These are phyloP conservation scores for Phytophthora pisi DNA, from an alignment of 352 stramenopile genomes.

Conservation along the genomic window DNA sequence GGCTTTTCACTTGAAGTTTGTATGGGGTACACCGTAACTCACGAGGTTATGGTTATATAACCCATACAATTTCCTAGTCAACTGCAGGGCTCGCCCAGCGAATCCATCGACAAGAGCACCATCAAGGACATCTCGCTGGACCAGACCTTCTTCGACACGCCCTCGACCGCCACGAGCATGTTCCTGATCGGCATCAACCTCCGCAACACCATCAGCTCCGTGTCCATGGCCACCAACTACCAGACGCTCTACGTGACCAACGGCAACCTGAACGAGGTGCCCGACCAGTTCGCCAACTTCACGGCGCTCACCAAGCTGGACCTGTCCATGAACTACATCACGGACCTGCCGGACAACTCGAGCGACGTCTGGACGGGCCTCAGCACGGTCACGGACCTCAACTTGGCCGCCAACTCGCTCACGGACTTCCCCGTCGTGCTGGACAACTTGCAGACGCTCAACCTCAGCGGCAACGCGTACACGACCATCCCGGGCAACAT, in stretches of 20 bases:
- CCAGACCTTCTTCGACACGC: slow-evolving; percentile 61
- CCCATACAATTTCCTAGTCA: slow-evolving; percentile 23
- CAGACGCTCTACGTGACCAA: slow-evolving; percentile 48
- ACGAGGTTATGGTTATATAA: slow-evolving; percentile 9
- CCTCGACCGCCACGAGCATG: slow-evolving; percentile 38
- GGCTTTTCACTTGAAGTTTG: slow-evolving; percentile 5
- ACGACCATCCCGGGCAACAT: slow-evolving; percentile 50
- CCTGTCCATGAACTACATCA: slow-evolving; percentile 59
- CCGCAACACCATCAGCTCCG: slow-evolving; percentile 37
- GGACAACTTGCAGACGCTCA: slow-evolving; percentile 41
- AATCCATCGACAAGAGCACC: slow-evolving; percentile 36
- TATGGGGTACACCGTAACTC: slow-evolving; percentile 11
- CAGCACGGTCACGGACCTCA: slow-evolving; percentile 40
- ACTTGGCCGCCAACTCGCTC: slow-evolving; percentile 51
- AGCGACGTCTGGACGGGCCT: slow-evolving; percentile 41
- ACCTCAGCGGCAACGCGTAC: slow-evolving; percentile 55
- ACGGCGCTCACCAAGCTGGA: slow-evolving; percentile 39
- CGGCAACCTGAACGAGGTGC: slow-evolving; percentile 51
- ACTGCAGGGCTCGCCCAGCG: slow-evolving; percentile 35
- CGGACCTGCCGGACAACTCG: slow-evolving; percentile 38
- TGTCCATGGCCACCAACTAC: slow-evolving; percentile 39
- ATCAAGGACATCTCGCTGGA: slow-evolving; percentile 61
- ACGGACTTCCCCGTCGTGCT: slow-evolving; percentile 46
- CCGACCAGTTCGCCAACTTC: slow-evolving; percentile 42
- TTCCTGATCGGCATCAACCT: slow-evolving; percentile 46